Base-by-base conservation (phyloP, 2,329 filamentous ascomycete genomes). In the Bipolaris oryzae region DNA sequence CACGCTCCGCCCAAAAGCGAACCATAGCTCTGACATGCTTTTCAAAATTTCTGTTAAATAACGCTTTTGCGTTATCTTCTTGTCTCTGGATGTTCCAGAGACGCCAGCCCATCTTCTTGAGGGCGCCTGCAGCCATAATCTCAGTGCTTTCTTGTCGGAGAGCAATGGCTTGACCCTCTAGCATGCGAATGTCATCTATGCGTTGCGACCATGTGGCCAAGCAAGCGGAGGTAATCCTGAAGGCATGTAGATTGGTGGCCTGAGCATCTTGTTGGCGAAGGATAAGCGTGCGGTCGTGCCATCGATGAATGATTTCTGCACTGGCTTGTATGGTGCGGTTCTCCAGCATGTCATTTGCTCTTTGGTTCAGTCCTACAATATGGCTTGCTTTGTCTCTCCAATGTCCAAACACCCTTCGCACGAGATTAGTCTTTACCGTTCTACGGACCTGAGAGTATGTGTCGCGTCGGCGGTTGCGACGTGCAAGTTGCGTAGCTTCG, bases 61-160 rank as follows among this genome's bases (percentile, higher is more conserved):
- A 74, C 6, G 83, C 82, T 34, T 81, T 75, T 0, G 84, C 83
- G 38, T 79, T 84, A 54, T 85, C 80, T 9, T 77, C 71, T 21
- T 79, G 79, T 49, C 80, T 80, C 21, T 78, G 76, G 4, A 84
- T 74, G 38, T 85, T 83, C 73, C 87, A 87, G 2, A 84, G 74
- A 7, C 80, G 80, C 73, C 86, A 82, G 50, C 83, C 84, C n/a
- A 87, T 73, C 64, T 81, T 84, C 67, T 83, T 84, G 54, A 87
- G 74, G 21, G 77, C 78, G 13, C 74, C 74, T 10, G 77, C 76
- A 13, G 83, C 80, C 3, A 79, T 72, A 21, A 78, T 73, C 11
- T 82, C 78, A 4, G 80, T 73, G 39, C 79, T 80, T 55, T 82
- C 76, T 23, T 80, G 78, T 48, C 78, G 69, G 34, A 84, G 76